phyloP scores from a whole-genome alignment of 768 basidiomycete species.

The Chalciporus sphaerocephalus region DNA sequence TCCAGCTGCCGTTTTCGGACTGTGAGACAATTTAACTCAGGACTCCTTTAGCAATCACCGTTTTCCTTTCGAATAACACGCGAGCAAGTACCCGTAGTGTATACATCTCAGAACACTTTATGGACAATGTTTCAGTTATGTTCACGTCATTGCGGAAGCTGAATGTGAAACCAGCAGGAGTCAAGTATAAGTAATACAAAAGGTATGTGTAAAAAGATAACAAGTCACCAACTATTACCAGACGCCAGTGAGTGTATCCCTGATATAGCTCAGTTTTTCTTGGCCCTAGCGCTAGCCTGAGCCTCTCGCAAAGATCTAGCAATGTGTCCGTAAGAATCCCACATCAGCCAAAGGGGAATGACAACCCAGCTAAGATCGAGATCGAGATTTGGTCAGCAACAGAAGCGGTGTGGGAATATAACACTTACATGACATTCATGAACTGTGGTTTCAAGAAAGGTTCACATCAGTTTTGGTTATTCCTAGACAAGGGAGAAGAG shows the following conservation, averaged over 20 bases:
- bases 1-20: slow-evolving; percentile 1
- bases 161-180: background rate
- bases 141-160: background rate
- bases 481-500: background rate
- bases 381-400: background rate
- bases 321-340: slow-evolving; percentile 72
- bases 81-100: slow-evolving; percentile 1
- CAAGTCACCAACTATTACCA: background rate
- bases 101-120: slow-evolving; percentile 10
- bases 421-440: slow-evolving; percentile 72
- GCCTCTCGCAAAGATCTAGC: slow-evolving; percentile 50
- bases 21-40: background rate
- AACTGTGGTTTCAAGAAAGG: slow-evolving; percentile 42
- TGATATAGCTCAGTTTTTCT: slow-evolving; percentile 30
- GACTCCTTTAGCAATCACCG: slow-evolving; percentile 2
- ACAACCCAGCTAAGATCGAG: slow-evolving; percentile 63
- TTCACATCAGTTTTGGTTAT: background rate
- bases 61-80: slow-evolving; percentile 6
- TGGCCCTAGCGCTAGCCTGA: slow-evolving; percentile 33
- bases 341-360: slow-evolving; percentile 72
- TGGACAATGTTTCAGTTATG: slow-evolving; percentile 11
- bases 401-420: background rate
- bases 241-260: background rate
- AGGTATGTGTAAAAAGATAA: too few species aligned
- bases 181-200: background rate